These are phyloP conservation scores for Podospora anserina DNA, from an alignment of 495 filamentous ascomycete species.

Conservation along the genomic window DNA sequence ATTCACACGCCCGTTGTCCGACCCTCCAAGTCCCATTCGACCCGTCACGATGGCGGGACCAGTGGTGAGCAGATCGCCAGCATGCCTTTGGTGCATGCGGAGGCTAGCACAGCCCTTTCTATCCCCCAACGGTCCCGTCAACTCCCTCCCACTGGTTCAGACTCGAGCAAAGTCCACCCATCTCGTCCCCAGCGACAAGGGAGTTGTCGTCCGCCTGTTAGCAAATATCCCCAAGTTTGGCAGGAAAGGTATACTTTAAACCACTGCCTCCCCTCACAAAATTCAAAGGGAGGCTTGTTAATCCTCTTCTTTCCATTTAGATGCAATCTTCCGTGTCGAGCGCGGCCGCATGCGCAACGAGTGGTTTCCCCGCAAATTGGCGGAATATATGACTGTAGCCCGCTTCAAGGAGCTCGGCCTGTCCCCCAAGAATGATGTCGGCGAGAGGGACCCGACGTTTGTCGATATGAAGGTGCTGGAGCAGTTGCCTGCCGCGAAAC, in stretches of 20 bases:
- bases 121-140: constrained; percentile 10
- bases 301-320: constrained; percentile 21
- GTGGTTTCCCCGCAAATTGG: constrained; percentile 43
- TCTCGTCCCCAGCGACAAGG: constrained; percentile 32
- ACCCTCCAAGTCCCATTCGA: neutral
- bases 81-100: constrained; percentile 33
- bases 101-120: constrained; percentile 25
- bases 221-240: constrained; percentile 60
- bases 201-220: constrained; percentile 58
- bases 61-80: constrained; percentile 24
- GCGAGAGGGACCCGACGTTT: constrained; percentile 41
- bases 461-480: constrained; percentile 15
- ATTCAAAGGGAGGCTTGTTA: neutral
- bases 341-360: constrained; percentile 49
- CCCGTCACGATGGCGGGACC: constrained; percentile 21
- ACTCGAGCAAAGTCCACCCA: constrained; percentile 29
- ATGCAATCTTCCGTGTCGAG: constrained; percentile 44
- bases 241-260: constrained; percentile 46
- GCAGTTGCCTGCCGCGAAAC: neutral
- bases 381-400: constrained; percentile 45
- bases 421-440: constrained; percentile 35
- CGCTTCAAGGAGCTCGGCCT: constrained; percentile 43
- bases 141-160: constrained; percentile 22
- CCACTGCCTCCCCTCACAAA: neutral
- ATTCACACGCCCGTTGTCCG: neutral